These are phyloP conservation scores for Ochetophila trinervis DNA, from an alignment of 306 rosid genomes.

Conservation along the genomic window DNA sequence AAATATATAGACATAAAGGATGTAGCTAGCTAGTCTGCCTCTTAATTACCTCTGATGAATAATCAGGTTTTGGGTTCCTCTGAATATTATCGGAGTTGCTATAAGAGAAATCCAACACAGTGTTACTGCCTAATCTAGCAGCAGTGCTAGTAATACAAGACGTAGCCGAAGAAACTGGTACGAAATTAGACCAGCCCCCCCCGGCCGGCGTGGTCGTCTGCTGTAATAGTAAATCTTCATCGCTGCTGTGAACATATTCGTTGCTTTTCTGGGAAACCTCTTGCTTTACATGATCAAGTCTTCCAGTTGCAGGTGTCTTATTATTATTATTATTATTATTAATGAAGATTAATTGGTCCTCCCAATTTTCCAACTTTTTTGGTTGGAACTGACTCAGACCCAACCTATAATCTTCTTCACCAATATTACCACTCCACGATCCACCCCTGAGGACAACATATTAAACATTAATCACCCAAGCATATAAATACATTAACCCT, in stretches of 20 bases:
- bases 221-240: constrained; percentile 38
- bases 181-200: constrained; percentile 45
- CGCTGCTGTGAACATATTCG: constrained; percentile 23
- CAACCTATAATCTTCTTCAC: constrained; percentile 51
- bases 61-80: constrained; percentile 40
- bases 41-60: constrained; percentile 54
- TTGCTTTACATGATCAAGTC: constrained; percentile 49
- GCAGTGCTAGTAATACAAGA: constrained; percentile 52
- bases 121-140: constrained; percentile 36
- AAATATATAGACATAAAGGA: no score
- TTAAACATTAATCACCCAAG: constrained; percentile 2
- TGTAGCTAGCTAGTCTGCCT: no score
- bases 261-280: constrained; percentile 41
- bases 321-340: not conserved
- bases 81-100: constrained; percentile 36
- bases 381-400: constrained; percentile 41
- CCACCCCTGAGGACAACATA: constrained; percentile 49
- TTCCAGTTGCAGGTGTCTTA: constrained; percentile 21
- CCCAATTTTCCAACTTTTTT: constrained; percentile 48
- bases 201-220: not conserved
- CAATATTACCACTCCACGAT: constrained; percentile 28
- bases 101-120: constrained; percentile 58
- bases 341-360: constrained; percentile 36
- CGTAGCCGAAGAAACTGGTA: constrained; percentile 59
- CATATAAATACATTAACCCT: not conserved